Percentiles rank a stretch among this genome's conserved stretches.
These are phyloP conservation scores for Sonneratia caseolaris DNA, from an alignment of 345 rosid species.

Conservation along the genomic window DNA sequence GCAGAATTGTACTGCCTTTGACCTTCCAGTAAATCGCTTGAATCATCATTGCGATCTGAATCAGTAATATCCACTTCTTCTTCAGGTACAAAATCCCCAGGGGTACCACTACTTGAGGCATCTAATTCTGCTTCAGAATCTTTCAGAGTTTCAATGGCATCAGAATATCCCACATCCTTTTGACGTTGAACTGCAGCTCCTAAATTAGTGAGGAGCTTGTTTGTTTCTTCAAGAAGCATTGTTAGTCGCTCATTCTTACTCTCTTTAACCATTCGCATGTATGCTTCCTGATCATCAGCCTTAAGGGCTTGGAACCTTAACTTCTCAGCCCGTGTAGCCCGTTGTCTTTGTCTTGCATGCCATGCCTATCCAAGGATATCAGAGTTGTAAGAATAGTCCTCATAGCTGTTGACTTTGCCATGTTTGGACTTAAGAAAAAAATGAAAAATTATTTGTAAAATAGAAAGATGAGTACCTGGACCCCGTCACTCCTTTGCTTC, in stretches of 20 bases:
- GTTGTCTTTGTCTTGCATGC: conserved; percentile 99
- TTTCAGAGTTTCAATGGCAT: conserved; percentile 56
- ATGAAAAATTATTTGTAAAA: background rate
- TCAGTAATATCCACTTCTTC: conserved; percentile 55
- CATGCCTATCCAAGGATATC: conserved; percentile 47
- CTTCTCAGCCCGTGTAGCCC: conserved; percentile 96
- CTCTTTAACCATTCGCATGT: conserved; percentile 93
- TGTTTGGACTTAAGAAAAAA: background rate
- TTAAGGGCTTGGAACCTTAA: conserved; percentile 91
- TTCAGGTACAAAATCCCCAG: conserved; percentile 56
- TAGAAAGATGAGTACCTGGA: conserved; percentile 47
- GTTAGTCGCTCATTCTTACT: conserved; percentile 94
- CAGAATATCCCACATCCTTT: conserved; percentile 67
- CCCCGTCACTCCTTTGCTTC: conserved; percentile 89
- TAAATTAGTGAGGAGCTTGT: conserved; percentile 83
- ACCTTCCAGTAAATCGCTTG: conserved; percentile 84
- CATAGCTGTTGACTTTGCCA: background rate
- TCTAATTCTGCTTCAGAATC: conserved; percentile 70
- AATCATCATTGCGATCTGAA: conserved; percentile 74
- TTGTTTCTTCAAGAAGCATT: conserved; percentile 86
- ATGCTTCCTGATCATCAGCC: conserved; percentile 97
- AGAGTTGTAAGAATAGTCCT: background rate
- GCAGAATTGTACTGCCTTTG: conserved; percentile 95
- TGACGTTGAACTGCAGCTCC: conserved; percentile 99
- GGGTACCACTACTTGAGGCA: conserved; percentile 56